A percentile compares a stretch with the other conserved stretches of the same genome.
phyloP scores from a whole-genome alignment of 176 grass and related monocot genomes.

The Aegilops speltoides region DNA sequence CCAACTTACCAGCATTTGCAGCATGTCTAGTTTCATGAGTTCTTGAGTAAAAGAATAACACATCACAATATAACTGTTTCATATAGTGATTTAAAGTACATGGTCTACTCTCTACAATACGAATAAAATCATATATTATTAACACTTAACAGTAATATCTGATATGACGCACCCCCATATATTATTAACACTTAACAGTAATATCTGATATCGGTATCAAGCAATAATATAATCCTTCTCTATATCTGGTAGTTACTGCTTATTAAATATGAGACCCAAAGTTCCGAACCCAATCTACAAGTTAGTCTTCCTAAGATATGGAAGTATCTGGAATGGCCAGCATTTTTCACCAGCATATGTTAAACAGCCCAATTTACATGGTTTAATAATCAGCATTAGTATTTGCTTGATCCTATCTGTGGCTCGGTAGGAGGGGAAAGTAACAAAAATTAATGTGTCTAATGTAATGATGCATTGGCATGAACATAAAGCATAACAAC shows the following conservation, averaged over 20 bases:
- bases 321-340: neutral
- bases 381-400: neutral
- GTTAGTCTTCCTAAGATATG: neutral
- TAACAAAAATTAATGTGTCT: neutral
- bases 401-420: constrained; percentile 10
- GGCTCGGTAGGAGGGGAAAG: neutral
- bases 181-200: neutral
- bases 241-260: constrained; percentile 2
- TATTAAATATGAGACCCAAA: constrained; percentile 8
- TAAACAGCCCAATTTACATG: constrained; percentile 15
- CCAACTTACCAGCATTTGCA: neutral
- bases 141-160: neutral
- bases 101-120: neutral
- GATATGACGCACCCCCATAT: neutral
- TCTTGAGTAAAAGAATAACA: constrained; percentile 14
- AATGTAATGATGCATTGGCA: constrained; percentile 5
- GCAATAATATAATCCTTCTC: neutral
- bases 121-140: neutral
- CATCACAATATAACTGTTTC: constrained; percentile 4
- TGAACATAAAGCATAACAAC: constrained; percentile 6
- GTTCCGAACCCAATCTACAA: neutral
- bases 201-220: neutral
- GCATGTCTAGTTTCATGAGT: constrained; percentile 8
- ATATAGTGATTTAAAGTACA: neutral
- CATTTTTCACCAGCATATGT: constrained; percentile 18